Conservation (phyloP, 2,329 filamentous ascomycete species). For the Aspergillus sp. region DNA sequence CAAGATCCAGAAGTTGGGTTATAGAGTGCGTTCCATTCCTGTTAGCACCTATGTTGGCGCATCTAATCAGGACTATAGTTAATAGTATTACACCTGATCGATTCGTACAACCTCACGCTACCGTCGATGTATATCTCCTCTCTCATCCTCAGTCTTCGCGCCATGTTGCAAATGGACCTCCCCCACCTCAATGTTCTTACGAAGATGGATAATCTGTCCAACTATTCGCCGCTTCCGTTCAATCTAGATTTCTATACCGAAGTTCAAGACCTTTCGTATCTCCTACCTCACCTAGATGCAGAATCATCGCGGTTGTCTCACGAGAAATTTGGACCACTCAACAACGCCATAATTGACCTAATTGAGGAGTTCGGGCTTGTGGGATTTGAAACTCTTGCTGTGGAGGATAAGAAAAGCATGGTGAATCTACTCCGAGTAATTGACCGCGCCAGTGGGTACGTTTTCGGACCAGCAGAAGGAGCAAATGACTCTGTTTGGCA, state of each 20-base stretch:
- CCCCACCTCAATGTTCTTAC: constrained; percentile 94
- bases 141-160: constrained; percentile 84
- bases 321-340: constrained; percentile 78
- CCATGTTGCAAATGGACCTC: constrained; percentile 98
- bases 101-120: constrained; percentile 89
- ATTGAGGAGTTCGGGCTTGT: constrained; percentile 90
- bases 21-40: constrained; percentile 65
- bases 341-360: constrained; percentile 80
- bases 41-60: not conserved
- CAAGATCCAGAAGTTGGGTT: constrained; percentile 83
- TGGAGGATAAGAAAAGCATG: constrained; percentile 97
- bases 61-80: constrained; percentile 57
- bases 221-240: constrained; percentile 85
- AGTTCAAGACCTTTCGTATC: constrained; percentile 84
- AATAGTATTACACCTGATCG: constrained; percentile 88
- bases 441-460: constrained; percentile 88
- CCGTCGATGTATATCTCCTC: constrained; percentile 95
- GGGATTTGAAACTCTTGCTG: constrained; percentile 86
- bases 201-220: constrained; percentile 91
- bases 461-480: constrained; percentile 85
- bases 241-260: constrained; percentile 98
- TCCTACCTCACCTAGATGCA: constrained; percentile 75
- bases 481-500: constrained; percentile 98
- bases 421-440: constrained; percentile 86
- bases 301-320: constrained; percentile 71